Conservation (phyloP, 169 alveolate genomes). For the Plasmodium fragile region DNA sequence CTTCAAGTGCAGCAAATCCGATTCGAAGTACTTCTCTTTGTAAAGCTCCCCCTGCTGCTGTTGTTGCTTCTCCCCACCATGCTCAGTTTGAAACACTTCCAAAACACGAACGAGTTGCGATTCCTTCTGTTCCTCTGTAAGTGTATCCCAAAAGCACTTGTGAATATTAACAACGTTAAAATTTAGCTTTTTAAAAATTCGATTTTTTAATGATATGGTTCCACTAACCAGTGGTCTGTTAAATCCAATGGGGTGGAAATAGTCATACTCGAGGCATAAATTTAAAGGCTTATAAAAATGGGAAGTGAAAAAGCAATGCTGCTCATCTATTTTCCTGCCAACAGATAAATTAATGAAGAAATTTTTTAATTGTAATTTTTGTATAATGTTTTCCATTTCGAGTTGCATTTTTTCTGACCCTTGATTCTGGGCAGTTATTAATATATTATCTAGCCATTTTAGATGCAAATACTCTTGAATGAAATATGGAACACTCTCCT, state of each 20-base stretch:
- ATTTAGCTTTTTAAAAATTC: conserved; percentile 87
- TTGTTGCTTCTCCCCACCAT: conserved; percentile 31
- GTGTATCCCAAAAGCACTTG: conserved; percentile 85
- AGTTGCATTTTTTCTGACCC: conserved; percentile 89
- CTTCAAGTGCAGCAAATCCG: conserved; percentile 80
- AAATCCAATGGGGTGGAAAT: conserved; percentile 82
- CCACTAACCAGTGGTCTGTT: conserved; percentile 87
- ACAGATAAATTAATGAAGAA: conserved; percentile 88
- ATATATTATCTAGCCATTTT: conserved; percentile 88
- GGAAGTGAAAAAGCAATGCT: conserved; percentile 89
- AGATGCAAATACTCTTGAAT: conserved; percentile 86
- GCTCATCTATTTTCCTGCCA: conserved; percentile 90
- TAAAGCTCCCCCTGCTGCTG: conserved; percentile 76
- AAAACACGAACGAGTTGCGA: conserved; percentile 82
- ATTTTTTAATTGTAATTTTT: conserved; percentile 81
- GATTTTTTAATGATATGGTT: conserved; percentile 81
- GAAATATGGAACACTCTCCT: conserved; percentile 84
- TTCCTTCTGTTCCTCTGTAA: conserved; percentile 84
- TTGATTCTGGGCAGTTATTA: conserved; percentile 87
- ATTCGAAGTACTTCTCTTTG: conserved; percentile 72
- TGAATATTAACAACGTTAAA: conserved; percentile 87
- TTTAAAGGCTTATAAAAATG: conserved; percentile 86
- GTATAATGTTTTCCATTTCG: conserved; percentile 87
- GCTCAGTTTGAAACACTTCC: conserved; percentile 66
- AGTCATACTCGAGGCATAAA: conserved; percentile 88